Percentiles rank a stretch among this genome's conserved stretches.
Conservation (phyloP, 345 rosid species). For the Trapa bicornis region DNA sequence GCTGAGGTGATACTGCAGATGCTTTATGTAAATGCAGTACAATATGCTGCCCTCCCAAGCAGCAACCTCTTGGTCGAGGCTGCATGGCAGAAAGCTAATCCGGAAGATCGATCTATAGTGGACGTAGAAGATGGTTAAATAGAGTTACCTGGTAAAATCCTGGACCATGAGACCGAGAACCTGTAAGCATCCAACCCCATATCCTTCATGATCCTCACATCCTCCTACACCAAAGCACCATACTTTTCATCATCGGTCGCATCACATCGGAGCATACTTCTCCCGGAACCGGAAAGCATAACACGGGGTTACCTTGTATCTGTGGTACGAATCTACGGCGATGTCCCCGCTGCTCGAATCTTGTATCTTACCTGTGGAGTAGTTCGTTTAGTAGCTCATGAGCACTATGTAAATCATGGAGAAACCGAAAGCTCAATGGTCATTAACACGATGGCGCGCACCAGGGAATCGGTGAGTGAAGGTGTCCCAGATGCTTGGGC, state of each 20-base stretch:
- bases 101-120: too few species aligned
- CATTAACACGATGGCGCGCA: background rate
- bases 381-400: too few species aligned
- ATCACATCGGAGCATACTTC: too few species aligned
- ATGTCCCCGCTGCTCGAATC: constrained; percentile 41
- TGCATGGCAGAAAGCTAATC: too few species aligned
- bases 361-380: constrained; percentile 20
- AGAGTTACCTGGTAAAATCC: constrained; percentile 24
- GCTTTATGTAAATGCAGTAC: background rate
- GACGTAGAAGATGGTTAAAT: background rate
- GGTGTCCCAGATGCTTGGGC: constrained; percentile 1
- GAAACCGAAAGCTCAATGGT: too few species aligned
- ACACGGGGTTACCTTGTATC: constrained; percentile 30
- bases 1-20: background rate
- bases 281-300: too few species aligned
- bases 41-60: too few species aligned
- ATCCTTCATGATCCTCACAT: constrained; percentile 22
- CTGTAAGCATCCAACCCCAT: constrained; percentile 33
- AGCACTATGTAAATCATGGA: too few species aligned
- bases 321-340: constrained; percentile 42
- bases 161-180: constrained; percentile 35
- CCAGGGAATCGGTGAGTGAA: background rate
- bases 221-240: constrained; percentile 15
- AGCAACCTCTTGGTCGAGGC: too few species aligned
- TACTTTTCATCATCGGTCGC: too few species aligned